Conservation (phyloP, 108 stramenopile species). For the Stephanodiscus triporus region DNA sequence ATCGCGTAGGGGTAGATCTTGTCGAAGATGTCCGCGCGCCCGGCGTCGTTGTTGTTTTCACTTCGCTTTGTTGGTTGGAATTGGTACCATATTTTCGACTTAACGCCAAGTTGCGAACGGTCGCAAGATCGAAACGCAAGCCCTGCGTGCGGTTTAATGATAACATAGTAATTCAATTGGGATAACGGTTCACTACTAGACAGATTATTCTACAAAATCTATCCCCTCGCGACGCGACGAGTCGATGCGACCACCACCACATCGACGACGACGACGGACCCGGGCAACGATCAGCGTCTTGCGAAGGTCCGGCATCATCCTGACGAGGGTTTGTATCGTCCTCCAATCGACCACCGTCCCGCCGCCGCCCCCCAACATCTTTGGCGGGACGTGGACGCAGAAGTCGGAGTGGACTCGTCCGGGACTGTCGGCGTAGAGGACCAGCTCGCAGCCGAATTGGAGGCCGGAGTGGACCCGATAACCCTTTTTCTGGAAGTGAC, state of each 20-base stretch:
- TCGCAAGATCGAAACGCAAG: no score
- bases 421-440: conserved; percentile 87
- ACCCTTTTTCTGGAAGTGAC: conserved; percentile 72
- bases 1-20: conserved; percentile 20
- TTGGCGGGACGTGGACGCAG: conserved; percentile 75
- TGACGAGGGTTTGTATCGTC: conserved; percentile 72
- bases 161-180: no score
- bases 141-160: no score
- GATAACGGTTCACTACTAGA: no score
- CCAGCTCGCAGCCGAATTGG: conserved; percentile 88
- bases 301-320: conserved; percentile 83
- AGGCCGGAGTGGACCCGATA: conserved; percentile 89
- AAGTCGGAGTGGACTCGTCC: conserved; percentile 85
- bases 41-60: no score
- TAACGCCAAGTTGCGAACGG: no score
- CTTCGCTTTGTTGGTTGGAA: no score
- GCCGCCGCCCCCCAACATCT: no score
- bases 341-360: conserved; percentile 89
- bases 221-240: no score
- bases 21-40: neutral
- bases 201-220: no score
- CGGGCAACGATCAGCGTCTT: conserved; percentile 81
- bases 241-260: no score
- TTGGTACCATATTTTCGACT: no score
- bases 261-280: conserved; percentile 17